Evolutionary conservation across 2,329 filamentous ascomycete genomes (phyloP).

Genomic region (Aureobasidium vineae): DNA sequence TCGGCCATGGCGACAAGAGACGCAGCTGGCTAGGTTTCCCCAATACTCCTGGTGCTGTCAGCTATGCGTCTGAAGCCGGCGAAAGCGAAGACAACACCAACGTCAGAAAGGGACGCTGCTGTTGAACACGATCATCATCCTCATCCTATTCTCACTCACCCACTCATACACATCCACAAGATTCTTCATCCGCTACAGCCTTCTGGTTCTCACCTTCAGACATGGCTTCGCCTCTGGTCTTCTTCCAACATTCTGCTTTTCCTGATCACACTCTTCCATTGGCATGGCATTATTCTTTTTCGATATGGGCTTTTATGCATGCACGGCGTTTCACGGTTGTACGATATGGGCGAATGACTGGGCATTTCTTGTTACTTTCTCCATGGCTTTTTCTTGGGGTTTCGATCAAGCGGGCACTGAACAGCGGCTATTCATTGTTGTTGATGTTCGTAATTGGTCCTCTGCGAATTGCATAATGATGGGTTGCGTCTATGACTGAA

Average conservation of each 20-base stretch:
- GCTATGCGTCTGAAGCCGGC: conserved; percentile 10
- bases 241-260: not conserved
- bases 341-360: conserved; percentile 9
- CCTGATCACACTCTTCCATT: not conserved
- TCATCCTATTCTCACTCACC: too few relatives aligned
- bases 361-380: not conserved
- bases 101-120: conserved; percentile 18
- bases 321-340: conserved; percentile 12
- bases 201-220: not conserved
- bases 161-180: not conserved
- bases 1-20: conserved; percentile 60
- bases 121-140: not conserved
- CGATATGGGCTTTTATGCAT: not conserved
- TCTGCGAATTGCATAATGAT: not conserved
- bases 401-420: not conserved
- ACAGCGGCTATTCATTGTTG: not conserved
- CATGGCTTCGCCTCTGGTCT: too few relatives aligned
- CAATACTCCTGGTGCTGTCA: conserved; percentile 22
- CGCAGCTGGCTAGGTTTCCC: conserved; percentile 60
- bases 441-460: not conserved
- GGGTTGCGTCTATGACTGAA: not conserved
- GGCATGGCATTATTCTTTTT: not conserved
- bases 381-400: not conserved
- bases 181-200: not conserved
- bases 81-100: conserved; percentile 13